Conservation (phyloP, 768 basidiomycete genomes). For the Mycena rebaudengoi region DNA sequence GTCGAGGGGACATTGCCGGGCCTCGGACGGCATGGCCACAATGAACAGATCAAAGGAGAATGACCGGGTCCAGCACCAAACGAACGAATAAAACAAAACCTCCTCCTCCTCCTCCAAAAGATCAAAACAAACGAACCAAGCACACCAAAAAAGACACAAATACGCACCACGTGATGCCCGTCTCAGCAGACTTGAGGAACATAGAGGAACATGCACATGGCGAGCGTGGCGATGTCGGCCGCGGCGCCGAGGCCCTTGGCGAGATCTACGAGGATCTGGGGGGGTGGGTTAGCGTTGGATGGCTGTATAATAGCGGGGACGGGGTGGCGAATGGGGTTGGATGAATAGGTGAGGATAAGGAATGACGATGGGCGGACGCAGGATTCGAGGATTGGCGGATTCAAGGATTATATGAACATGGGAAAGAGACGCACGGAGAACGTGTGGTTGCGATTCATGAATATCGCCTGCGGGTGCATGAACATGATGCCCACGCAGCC, state of each 20-base stretch:
- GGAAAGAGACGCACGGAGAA: conserved; percentile 26
- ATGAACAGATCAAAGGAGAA: no score
- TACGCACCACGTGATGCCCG: conserved; percentile 48
- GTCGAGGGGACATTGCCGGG: neutral
- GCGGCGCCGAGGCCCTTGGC: conserved; percentile 54
- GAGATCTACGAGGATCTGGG: conserved; percentile 52
- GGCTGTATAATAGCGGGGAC: no score
- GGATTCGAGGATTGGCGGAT: no score
- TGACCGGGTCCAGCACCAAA: no score
- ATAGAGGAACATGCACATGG: conserved; percentile 54
- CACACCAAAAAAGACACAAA: no score
- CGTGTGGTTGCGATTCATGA: conserved; percentile 9
- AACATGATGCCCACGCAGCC: conserved; percentile 23
- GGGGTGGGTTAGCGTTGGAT: no score
- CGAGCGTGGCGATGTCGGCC: conserved; percentile 54
- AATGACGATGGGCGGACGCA: no score
- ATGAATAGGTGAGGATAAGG: no score
- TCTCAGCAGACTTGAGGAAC: conserved; percentile 46
- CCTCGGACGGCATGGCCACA: neutral
- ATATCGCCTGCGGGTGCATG: conserved; percentile 1
- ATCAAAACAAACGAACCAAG: no score
- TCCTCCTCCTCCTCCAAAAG: no score
- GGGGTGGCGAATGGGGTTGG: neutral
- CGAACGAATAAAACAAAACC: no score
- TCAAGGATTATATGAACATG: no score